Conservation (phyloP, 2,329 filamentous ascomycete species). For the Stagonosporopsis rhizophila region DNA sequence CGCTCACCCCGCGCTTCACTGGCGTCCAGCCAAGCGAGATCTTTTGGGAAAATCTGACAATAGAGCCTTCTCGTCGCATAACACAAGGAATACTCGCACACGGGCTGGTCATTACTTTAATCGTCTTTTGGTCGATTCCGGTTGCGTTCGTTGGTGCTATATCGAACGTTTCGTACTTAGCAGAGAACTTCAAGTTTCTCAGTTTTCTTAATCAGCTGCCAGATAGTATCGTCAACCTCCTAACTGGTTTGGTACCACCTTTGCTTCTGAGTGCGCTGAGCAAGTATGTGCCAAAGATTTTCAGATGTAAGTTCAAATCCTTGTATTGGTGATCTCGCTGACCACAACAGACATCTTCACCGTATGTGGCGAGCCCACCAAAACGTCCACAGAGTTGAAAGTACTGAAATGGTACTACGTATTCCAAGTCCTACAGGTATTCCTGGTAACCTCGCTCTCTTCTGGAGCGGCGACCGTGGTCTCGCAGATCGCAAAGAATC, state of each 20-base stretch:
- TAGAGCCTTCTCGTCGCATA: constrained; percentile 83
- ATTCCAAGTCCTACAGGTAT: constrained; percentile 91
- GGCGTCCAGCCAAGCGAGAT: constrained; percentile 83
- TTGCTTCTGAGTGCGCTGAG: constrained; percentile 82
- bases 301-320: constrained; percentile 68
- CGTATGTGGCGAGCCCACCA: constrained; percentile 78
- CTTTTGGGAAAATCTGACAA: constrained; percentile 83
- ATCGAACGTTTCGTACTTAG: constrained; percentile 80
- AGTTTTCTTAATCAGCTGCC: constrained; percentile 78
- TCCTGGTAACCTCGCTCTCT: constrained; percentile 82
- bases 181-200: constrained; percentile 70
- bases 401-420: constrained; percentile 91
- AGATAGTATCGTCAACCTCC: constrained; percentile 73
- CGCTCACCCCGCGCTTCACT: constrained; percentile 85
- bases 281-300: constrained; percentile 83
- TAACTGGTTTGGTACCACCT: constrained; percentile 84
- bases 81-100: constrained; percentile 76
- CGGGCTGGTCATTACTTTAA: constrained; percentile 75
- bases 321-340: constrained; percentile 7
- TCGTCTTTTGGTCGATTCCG: constrained; percentile 86
- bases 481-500: constrained; percentile 67
- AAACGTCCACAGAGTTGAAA: constrained; percentile 82
- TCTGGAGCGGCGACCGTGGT: constrained; percentile 79
- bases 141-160: constrained; percentile 83
- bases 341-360: constrained; percentile 72